Percentiles rank a stretch among this genome's conserved stretches.
These are phyloP conservation scores for Paraphaeosphaeria minitans DNA, from an alignment of 2,329 filamentous ascomycete species.

Conservation along the genomic window DNA sequence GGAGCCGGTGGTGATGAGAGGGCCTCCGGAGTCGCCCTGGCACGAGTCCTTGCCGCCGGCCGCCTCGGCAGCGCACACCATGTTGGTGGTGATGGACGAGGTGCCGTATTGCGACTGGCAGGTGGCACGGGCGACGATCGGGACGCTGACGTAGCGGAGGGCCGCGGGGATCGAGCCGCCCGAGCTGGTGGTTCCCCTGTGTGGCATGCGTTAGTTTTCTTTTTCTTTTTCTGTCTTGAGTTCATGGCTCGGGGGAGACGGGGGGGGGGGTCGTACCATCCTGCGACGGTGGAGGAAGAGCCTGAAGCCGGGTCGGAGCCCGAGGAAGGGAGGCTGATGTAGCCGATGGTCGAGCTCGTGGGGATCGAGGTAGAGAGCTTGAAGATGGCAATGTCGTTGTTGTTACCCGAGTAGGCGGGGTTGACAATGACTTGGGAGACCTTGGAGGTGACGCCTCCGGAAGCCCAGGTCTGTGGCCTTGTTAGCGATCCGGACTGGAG, in stretches of 20 bases:
- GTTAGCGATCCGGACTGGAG: not conserved
- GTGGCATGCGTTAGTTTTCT: not conserved
- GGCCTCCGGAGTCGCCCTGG: constrained; percentile 16
- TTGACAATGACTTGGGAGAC: constrained; percentile 26
- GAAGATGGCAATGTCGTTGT: constrained; percentile 32
- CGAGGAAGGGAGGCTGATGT: constrained; percentile 26
- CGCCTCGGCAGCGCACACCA: constrained; percentile 13
- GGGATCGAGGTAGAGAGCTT: constrained; percentile 31
- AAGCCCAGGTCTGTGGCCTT: constrained; percentile 20
- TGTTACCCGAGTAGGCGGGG: constrained; percentile 25
- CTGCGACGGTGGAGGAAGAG: constrained; percentile 26
- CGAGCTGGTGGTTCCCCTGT: constrained; percentile 8
- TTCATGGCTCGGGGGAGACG: too few species aligned
- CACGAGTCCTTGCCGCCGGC: constrained; percentile 16
- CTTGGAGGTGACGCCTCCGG: constrained; percentile 26
- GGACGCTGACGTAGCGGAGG: constrained; percentile 14
- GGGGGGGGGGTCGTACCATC: constrained; percentile 20
- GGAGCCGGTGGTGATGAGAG: constrained; percentile 6
- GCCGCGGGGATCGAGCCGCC: not conserved
- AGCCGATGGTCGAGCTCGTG: constrained; percentile 28
- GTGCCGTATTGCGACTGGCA: constrained; percentile 12
- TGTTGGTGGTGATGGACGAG: constrained; percentile 9
- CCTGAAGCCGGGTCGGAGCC: constrained; percentile 30
- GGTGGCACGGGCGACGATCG: constrained; percentile 10
- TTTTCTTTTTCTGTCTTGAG: too few species aligned